phyloP scores from a whole-genome alignment of 371 early-diverging fungal species.

The Parasitella parasitica region DNA sequence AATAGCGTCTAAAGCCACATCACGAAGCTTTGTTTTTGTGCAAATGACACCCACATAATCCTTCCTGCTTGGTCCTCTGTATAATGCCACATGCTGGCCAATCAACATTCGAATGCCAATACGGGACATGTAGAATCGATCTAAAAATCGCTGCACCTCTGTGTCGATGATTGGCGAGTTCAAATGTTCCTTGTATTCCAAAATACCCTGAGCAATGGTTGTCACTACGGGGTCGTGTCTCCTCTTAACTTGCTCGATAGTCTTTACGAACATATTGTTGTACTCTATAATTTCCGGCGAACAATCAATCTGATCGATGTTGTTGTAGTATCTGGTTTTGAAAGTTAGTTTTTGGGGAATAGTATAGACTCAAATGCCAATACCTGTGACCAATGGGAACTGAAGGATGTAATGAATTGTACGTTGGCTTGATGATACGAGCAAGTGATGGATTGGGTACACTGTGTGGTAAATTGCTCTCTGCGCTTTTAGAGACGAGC shows the following conservation, averaged over 20 bases:
- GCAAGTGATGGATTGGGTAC: slow-evolving; percentile 65
- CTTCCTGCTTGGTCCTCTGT: slow-evolving; percentile 55
- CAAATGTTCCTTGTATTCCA: slow-evolving; percentile 84
- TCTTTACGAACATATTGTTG: slow-evolving; percentile 79
- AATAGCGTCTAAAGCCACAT: slow-evolving; percentile 85
- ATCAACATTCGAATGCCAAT: slow-evolving; percentile 97
- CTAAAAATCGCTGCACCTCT: slow-evolving; percentile 89
- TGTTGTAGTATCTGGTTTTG: slow-evolving; percentile 62
- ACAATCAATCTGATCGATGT: slow-evolving; percentile 58
- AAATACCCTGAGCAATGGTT: slow-evolving; percentile 89
- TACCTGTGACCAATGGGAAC: slow-evolving; percentile 42
- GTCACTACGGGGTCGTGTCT: slow-evolving; percentile 95
- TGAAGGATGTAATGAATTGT: slow-evolving; percentile 17
- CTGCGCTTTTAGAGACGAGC: slow-evolving; percentile 18
- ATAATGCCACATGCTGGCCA: slow-evolving; percentile 78
- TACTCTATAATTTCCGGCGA: slow-evolving; percentile 76
- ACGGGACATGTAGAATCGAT: slow-evolving; percentile 97
- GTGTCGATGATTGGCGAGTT: slow-evolving; percentile 66
- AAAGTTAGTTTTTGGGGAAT: slow-evolving; percentile 5
- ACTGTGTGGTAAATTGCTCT: slow-evolving; percentile 42
- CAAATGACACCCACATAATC: slow-evolving; percentile 97
- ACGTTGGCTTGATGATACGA: slow-evolving; percentile 10
- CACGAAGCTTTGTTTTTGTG: slow-evolving; percentile 80
- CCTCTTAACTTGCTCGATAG: slow-evolving; percentile 88
- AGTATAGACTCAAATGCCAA: slow-evolving; percentile 16